These are phyloP conservation scores for Serendipita sp. DNA, from an alignment of 768 basidiomycete species.

Conservation along the genomic window DNA sequence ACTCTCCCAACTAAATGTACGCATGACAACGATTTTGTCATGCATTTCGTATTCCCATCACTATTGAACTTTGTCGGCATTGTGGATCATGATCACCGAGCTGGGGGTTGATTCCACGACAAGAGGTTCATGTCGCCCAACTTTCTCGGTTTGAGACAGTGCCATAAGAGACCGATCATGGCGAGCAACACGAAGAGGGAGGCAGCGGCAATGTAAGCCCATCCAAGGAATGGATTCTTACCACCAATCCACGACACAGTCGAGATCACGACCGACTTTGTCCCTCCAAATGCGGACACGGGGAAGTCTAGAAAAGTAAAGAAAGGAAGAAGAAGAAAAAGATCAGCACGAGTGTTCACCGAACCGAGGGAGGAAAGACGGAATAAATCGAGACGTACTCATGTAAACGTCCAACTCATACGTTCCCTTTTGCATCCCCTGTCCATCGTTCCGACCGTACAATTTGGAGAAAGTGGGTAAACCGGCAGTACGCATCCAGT, in stretches of 20 bases:
- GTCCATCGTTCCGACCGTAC: conserved; percentile 76
- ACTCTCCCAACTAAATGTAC: too few relatives aligned
- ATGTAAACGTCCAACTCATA: conserved; percentile 65
- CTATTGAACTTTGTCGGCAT: too few relatives aligned
- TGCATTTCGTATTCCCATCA: too few relatives aligned
- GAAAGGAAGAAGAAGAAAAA: not conserved
- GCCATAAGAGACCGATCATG: conserved; percentile 73
- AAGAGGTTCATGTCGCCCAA: conserved; percentile 75
- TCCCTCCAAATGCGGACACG: conserved; percentile 76
- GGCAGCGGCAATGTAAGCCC: conserved; percentile 89
- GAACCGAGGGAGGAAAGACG: not conserved
- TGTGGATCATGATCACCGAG: not conserved
- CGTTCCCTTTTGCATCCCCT: conserved; percentile 48
- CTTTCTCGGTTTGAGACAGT: conserved; percentile 83
- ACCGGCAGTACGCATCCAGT: conserved; percentile 99
- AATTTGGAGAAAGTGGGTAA: conserved; percentile 93
- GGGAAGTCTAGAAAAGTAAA: conserved; percentile 59
- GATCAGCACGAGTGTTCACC: not conserved
- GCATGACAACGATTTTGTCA: too few relatives aligned
- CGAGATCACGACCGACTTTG: conserved; percentile 91
- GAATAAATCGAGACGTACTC: conserved; percentile 37
- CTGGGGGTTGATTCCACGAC: conserved; percentile 56
- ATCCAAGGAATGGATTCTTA: conserved; percentile 95
- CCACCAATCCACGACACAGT: conserved; percentile 98
- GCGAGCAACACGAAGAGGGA: conserved; percentile 78